Conservation (phyloP, 202 grass and related monocot species). For the Saccharum hybrid region DNA sequence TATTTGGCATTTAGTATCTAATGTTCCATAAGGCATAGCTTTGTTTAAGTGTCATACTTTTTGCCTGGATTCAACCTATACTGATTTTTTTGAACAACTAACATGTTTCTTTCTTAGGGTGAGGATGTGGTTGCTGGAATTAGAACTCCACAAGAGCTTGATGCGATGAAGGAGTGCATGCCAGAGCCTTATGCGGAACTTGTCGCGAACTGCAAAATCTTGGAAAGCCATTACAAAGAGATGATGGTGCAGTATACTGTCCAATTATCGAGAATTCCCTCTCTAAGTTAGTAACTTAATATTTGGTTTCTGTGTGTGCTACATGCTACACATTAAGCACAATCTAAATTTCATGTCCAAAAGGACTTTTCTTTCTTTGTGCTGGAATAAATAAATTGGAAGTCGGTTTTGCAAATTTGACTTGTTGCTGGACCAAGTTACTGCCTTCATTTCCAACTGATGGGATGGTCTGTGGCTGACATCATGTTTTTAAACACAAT, state of each 20-base stretch:
- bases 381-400: background rate
- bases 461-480: background rate
- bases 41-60: background rate
- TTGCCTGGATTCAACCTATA: background rate
- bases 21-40: background rate
- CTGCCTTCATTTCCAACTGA: background rate
- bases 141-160: conserved; percentile 66
- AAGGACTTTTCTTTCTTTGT: background rate
- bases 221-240: conserved; percentile 79
- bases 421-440: background rate
- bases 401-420: background rate
- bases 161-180: conserved; percentile 68
- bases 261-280: background rate
- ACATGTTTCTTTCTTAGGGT: conserved; percentile 32
- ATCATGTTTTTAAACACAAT: background rate
- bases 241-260: conserved; percentile 64
- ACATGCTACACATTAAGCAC: background rate
- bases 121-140: conserved; percentile 84
- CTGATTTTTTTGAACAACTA: background rate
- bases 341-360: background rate
- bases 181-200: conserved; percentile 67
- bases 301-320: conserved; percentile 11
- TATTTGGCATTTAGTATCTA: background rate
- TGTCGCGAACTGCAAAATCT: conserved; percentile 65
- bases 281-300: background rate